Conservation (phyloP, 306 rosid species). For the Glycine latifolia region DNA sequence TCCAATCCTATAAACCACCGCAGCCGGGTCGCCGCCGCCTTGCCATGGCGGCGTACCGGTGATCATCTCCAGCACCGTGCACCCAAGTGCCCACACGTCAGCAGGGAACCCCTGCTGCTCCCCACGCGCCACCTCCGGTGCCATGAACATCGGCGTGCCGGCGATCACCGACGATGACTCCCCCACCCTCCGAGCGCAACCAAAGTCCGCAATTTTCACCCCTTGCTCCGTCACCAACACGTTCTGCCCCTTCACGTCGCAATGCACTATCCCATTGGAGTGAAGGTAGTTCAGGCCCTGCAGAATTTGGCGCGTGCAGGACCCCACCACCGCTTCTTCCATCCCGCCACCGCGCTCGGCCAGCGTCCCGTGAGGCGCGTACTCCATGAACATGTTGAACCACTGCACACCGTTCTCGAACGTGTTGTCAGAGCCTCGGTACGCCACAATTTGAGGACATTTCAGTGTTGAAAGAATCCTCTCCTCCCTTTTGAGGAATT, state of each 20-base stretch:
- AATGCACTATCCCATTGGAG: conserved; percentile 77
- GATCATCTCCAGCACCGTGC: conserved; percentile 81
- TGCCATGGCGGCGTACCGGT: conserved; percentile 76
- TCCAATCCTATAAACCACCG: conserved; percentile 68
- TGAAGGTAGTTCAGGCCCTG: conserved; percentile 71
- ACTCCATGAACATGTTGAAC: conserved; percentile 80
- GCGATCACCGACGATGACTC: conserved; percentile 40
- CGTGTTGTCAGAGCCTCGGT: conserved; percentile 67
- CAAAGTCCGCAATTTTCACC: conserved; percentile 81
- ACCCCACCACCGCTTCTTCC: conserved; percentile 51
- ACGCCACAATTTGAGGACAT: conserved; percentile 62
- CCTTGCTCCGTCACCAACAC: conserved; percentile 68
- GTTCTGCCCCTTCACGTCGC: conserved; percentile 82
- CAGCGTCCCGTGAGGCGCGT: conserved; percentile 71
- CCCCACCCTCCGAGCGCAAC: conserved; percentile 64
- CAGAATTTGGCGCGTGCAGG: conserved; percentile 64
- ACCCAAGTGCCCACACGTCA: conserved; percentile 94
- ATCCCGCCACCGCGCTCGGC: conserved; percentile 52
- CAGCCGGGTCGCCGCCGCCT: conserved; percentile 60
- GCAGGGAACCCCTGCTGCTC: conserved; percentile 79
- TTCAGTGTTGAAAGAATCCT: conserved; percentile 60
- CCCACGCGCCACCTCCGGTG: conserved; percentile 96
- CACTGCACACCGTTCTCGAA: conserved; percentile 61
- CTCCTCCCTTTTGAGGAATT: conserved; percentile 62
- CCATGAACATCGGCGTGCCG: conserved; percentile 89